Conservation (phyloP, 768 basidiomycete genomes). For the Leccinum broughii region DNA sequence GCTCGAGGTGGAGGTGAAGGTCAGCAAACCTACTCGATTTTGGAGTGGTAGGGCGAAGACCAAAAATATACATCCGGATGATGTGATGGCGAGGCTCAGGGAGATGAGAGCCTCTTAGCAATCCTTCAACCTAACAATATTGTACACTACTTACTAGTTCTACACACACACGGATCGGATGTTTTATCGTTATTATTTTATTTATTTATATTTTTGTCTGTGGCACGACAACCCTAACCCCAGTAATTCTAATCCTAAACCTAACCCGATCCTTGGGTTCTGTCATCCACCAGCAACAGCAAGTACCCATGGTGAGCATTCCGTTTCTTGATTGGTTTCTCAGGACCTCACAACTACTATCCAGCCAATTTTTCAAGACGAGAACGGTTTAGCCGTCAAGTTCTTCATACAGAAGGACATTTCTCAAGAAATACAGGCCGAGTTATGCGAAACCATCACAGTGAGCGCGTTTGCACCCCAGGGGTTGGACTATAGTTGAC, state of each 20-base stretch:
- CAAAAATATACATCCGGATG: constrained; percentile 40
- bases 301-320: constrained; percentile 23
- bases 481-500: constrained; percentile 7
- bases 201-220: background rate
- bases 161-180: background rate
- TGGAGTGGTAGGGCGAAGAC: constrained; percentile 36
- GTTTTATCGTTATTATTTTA: background rate
- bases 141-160: background rate
- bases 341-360: constrained; percentile 3
- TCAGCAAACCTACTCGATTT: constrained; percentile 39
- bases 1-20: constrained; percentile 40
- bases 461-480: constrained; percentile 35
- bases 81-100: constrained; percentile 47
- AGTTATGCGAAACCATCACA: constrained; percentile 72
- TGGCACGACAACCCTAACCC: constrained; percentile 24
- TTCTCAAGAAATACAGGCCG: constrained; percentile 62
- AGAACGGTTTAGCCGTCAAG: constrained; percentile 66
- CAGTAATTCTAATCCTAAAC: constrained; percentile 20
- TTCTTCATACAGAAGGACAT: constrained; percentile 86
- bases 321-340: background rate
- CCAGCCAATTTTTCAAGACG: constrained; percentile 74
- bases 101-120: constrained; percentile 36
- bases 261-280: constrained; percentile 38
- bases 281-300: background rate
- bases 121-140: background rate